A percentile compares a stretch with the other conserved stretches of the same genome.
These are phyloP conservation scores for Orychophragmus violaceus DNA, from an alignment of 345 rosid species.

Conservation along the genomic window DNA sequence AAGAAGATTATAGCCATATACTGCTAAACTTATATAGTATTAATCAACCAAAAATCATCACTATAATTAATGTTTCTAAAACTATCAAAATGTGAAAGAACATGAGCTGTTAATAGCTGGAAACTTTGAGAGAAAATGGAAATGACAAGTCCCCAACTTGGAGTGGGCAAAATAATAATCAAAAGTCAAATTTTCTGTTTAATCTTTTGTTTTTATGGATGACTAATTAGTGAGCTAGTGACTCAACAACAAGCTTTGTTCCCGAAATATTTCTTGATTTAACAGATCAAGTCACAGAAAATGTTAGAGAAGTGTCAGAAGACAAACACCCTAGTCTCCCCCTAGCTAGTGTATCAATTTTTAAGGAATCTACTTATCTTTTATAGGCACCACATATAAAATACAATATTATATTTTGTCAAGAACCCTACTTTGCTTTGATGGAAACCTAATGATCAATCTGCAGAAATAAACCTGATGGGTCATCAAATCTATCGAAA, in stretches of 20 bases:
- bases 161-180: not conserved
- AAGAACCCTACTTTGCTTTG: slow-evolving; percentile 16
- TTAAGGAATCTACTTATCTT: slow-evolving; percentile 24
- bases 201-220: not conserved
- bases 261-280: not conserved
- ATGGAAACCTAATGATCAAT: slow-evolving; percentile 22
- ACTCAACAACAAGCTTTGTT: slow-evolving; percentile 17
- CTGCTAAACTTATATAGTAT: not conserved
- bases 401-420: not conserved
- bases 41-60: not conserved
- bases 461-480: slow-evolving; percentile 20
- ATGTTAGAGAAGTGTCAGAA: slow-evolving; percentile 18
- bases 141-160: slow-evolving; percentile 26
- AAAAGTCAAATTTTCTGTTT: not conserved
- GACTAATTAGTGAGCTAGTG: slow-evolving; percentile 14
- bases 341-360: slow-evolving; percentile 15
- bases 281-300: not conserved
- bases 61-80: not conserved
- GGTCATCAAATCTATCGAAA: slow-evolving; percentile 11
- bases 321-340: slow-evolving; percentile 13
- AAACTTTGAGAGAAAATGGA: slow-evolving; percentile 8
- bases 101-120: slow-evolving; percentile 21
- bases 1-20: not conserved
- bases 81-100: not conserved
- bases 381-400: not conserved